Evolutionary conservation across 2,329 filamentous ascomycete species (phyloP).

Genomic region (Mariannaea sp.): DNA sequence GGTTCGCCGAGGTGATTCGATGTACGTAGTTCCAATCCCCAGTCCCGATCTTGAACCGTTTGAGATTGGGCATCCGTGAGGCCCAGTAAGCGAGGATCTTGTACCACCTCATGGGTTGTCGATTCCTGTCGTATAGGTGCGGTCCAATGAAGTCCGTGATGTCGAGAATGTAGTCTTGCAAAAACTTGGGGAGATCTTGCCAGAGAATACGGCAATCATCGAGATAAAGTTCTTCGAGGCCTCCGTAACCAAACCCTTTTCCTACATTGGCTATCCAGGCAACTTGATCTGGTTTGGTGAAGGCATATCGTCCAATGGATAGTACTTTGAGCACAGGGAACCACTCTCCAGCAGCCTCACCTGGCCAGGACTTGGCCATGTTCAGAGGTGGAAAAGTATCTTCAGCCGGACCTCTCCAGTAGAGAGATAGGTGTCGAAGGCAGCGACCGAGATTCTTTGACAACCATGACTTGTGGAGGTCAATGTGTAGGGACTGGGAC

Average conservation of each 20-base stretch:
- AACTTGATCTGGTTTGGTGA: not conserved
- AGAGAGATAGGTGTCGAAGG: not conserved
- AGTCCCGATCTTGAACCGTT: not conserved
- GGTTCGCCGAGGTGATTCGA: not conserved
- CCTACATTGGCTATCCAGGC: not conserved
- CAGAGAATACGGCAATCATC: not conserved
- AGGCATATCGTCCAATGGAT: not conserved
- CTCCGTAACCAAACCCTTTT: not conserved
- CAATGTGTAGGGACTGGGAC: not conserved
- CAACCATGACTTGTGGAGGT: constrained; percentile 1
- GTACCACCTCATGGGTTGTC: not conserved
- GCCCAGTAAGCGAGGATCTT: not conserved
- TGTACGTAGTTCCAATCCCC: too few species aligned
- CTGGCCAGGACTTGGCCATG: not conserved
- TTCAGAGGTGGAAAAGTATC: not conserved
- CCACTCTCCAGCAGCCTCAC: too few species aligned
- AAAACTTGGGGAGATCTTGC: not conserved
- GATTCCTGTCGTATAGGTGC: not conserved
- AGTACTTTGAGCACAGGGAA: not conserved
- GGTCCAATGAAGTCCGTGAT: not conserved
- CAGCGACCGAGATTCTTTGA: not conserved
- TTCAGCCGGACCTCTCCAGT: not conserved
- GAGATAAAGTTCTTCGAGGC: not conserved
- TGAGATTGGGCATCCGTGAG: not conserved
- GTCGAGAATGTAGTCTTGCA: not conserved